A percentile compares a stretch with the other conserved stretches of the same genome.
Conservation (phyloP, 2,329 filamentous ascomycete species). For the Trichoderma guizhouense region DNA sequence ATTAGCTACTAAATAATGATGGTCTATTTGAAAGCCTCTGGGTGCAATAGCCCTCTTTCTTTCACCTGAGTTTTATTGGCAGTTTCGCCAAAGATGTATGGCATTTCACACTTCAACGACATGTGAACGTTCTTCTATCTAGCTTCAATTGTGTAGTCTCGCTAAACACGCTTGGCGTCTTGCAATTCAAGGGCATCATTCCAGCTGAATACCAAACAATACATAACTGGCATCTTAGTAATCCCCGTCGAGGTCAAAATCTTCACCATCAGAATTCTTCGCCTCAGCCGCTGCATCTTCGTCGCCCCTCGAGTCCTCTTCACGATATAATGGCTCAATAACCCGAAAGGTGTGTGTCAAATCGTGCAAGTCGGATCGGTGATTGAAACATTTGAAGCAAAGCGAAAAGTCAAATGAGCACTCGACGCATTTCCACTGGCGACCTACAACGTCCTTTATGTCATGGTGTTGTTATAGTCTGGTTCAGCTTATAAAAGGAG, state of each 20-base stretch:
- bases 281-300: not conserved
- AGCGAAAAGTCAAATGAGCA: not conserved
- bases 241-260: not conserved
- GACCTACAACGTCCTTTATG: not conserved
- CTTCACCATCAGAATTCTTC: not conserved
- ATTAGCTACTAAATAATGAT: too few relatives aligned
- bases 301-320: not conserved
- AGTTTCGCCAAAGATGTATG: too few relatives aligned
- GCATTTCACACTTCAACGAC: too few relatives aligned
- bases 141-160: too few relatives aligned
- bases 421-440: not conserved
- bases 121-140: too few relatives aligned
- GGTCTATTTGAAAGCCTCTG: not conserved
- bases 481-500: not conserved
- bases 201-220: not conserved
- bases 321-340: not conserved
- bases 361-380: not conserved
- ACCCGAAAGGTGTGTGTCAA: not conserved
- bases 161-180: too few relatives aligned
- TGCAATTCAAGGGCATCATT: too few relatives aligned
- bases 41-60: too few relatives aligned
- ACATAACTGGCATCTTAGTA: not conserved
- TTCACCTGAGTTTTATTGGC: too few relatives aligned
- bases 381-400: not conserved
- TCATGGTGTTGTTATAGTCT: not conserved